Evolutionary conservation across 192 early-diverging fungal species (phyloP), one percentile per base, ranked within the genome.

Genomic region (Entomortierella parvispora): DNA sequence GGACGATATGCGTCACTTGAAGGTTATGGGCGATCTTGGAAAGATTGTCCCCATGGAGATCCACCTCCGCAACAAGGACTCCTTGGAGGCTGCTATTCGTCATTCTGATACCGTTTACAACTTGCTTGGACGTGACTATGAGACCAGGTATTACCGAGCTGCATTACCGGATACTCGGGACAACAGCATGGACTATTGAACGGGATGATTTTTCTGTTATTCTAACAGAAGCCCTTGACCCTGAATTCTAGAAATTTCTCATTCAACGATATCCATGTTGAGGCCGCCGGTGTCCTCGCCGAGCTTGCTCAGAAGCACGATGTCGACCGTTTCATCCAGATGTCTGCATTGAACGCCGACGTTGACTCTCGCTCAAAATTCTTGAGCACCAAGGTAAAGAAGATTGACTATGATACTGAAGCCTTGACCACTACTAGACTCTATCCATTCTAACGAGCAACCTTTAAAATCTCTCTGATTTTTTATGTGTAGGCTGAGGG

Each of bases 61-160:
- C 79, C 93, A 97, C 74, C 71, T 97, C 43, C 89, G 92, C 60
- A 93, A 99, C 82, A 91, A 93, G 54, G 87, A 92, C 45, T 86
- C 88, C 68, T 89, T 99, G 62, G 85, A 85, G 31, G 93, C 94
- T 75, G 89, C 87, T 71, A 87, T 99, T 43, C 92, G 92, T 63
- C 92, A 99, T 83, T 95, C 95, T 26, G 97, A 99, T 69, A 90
- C 93, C 46, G 96, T 99, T 62, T 93, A 95, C 81, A 99, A 99
- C 79, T 87, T 96, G 54, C 91, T 99, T 58, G 97, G 95, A 14
- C 88, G 91, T 71, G 93, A 95, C 84, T 96, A 91, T 63, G 88
- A 90, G 57, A 97, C 97, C 58, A 95, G 94, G 93, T 86, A 85
- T 58, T 54, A 26, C 54, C 6, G 12, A 46, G 29, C 2, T 14